These are phyloP conservation scores for Penicillium chermesinum DNA, from an alignment of 495 filamentous ascomycete genomes.

Conservation along the genomic window DNA sequence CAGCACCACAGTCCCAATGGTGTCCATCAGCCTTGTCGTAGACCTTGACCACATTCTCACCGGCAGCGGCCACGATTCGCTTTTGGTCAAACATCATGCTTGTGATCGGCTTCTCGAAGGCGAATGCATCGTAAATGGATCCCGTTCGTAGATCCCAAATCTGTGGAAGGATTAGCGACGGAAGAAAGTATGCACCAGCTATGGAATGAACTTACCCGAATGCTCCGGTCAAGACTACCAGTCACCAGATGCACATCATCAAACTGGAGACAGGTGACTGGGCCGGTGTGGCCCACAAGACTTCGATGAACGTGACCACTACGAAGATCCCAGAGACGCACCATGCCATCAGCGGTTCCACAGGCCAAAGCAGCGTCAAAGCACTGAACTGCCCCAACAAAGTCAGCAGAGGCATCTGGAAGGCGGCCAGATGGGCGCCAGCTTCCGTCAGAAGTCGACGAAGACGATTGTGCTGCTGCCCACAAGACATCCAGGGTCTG, in stretches of 20 bases:
- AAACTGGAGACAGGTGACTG: constrained; percentile 93
- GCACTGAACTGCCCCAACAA: constrained; percentile 91
- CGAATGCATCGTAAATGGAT: constrained; percentile 92
- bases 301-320: constrained; percentile 95
- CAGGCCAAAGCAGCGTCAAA: constrained; percentile 98
- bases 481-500: constrained; percentile 99
- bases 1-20: constrained; percentile 96
- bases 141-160: constrained; percentile 99
- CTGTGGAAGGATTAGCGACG: constrained; percentile 41
- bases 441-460: constrained; percentile 52
- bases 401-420: constrained; percentile 71
- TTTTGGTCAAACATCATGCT: constrained; percentile 97
- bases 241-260: constrained; percentile 95
- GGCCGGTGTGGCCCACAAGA: constrained; percentile 92
- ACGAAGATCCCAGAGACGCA: constrained; percentile 92
- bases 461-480: constrained; percentile 89
- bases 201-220: constrained; percentile 67
- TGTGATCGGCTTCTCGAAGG: constrained; percentile 88
- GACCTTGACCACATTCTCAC: constrained; percentile 90
- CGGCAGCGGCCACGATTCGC: constrained; percentile 84
- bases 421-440: constrained; percentile 56
- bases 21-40: constrained; percentile 95
- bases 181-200: not conserved
- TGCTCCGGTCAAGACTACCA: constrained; percentile 87
- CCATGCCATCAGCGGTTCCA: constrained; percentile 96